Percentiles rank a stretch among this genome's conserved stretches.
Conservation (phyloP, 2,329 filamentous ascomycete species). For the Fusarium fracticaudum region DNA sequence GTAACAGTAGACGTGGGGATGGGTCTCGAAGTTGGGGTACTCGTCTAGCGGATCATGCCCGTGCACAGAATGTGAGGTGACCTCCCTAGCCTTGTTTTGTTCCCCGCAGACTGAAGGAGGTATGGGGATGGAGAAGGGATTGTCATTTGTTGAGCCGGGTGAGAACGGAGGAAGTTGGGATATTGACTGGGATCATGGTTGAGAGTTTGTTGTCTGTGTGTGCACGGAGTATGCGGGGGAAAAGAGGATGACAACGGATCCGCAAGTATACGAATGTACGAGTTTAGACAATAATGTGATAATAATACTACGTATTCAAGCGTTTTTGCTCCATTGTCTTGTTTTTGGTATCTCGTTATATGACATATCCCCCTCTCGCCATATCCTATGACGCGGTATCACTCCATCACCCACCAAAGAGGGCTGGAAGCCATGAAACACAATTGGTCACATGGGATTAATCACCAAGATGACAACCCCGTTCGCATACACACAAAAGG, state of each 20-base stretch:
- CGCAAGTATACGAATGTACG: slow-evolving; percentile 2
- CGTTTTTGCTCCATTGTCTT: background rate
- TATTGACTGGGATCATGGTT: background rate
- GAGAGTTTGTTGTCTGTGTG: background rate
- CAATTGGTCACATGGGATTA: slow-evolving; percentile 12
- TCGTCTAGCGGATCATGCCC: slow-evolving; percentile 14
- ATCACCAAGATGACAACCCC: background rate
- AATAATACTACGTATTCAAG: background rate
- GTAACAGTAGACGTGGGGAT: slow-evolving; percentile 35
- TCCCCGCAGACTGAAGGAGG: slow-evolving; percentile 1
- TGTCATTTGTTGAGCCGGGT: slow-evolving; percentile 11
- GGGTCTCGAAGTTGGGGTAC: slow-evolving; percentile 33
- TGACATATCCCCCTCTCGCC: background rate
- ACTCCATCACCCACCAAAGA: background rate
- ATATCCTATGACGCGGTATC: slow-evolving; percentile 7
- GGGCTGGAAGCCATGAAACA: background rate
- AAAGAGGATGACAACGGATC: background rate
- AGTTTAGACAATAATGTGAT: background rate
- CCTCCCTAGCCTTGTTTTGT: slow-evolving; percentile 6
- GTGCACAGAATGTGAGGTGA: slow-evolving; percentile 11
- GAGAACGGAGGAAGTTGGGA: slow-evolving; percentile 9
- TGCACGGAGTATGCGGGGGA: slow-evolving; percentile 1
- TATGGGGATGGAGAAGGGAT: slow-evolving; percentile 2
- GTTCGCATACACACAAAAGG: background rate
- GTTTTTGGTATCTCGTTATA: background rate